phyloP scores from a whole-genome alignment of 2,329 filamentous ascomycete species.

The Pseudocercospora macadamiae region DNA sequence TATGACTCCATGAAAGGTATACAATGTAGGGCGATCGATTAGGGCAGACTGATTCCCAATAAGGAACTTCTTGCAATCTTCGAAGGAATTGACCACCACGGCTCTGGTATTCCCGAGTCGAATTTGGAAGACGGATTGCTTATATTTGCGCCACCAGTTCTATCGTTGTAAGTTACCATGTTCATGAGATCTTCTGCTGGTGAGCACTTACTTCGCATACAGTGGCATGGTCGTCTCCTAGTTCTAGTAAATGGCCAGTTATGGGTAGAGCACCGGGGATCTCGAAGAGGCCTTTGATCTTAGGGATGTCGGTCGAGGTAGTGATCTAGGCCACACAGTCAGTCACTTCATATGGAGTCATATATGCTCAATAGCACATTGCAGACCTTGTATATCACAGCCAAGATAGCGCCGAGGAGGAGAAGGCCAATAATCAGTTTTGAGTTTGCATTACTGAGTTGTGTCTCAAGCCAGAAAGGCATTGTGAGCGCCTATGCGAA shows the following conservation, averaged over 20 bases:
- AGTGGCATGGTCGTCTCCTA: slow-evolving; percentile 59
- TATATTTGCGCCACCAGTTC: slow-evolving; percentile 52
- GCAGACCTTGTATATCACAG: background rate
- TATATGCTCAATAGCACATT: too few relatives aligned
- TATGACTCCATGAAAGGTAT: slow-evolving; percentile 59
- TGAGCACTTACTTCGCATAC: slow-evolving; percentile 47
- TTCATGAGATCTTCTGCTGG: too few relatives aligned
- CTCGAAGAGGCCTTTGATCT: slow-evolving; percentile 54
- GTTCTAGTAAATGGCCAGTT: slow-evolving; percentile 54
- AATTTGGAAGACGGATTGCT: slow-evolving; percentile 56
- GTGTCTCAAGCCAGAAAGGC: too few relatives aligned
- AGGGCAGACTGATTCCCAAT: slow-evolving; percentile 54
- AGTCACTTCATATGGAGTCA: too few relatives aligned
- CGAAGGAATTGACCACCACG: slow-evolving; percentile 58
- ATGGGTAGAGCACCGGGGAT: slow-evolving; percentile 56
- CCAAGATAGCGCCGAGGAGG: background rate
- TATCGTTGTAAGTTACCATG: too few relatives aligned
- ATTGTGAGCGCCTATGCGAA: too few relatives aligned
- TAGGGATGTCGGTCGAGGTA: slow-evolving; percentile 51
- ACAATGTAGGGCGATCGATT: slow-evolving; percentile 50
- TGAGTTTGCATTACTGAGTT: too few relatives aligned
- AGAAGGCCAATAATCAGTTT: too few relatives aligned
- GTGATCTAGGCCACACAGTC: background rate
- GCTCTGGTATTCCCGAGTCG: slow-evolving; percentile 57
- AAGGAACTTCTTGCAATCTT: slow-evolving; percentile 56